Evolutionary conservation across 2,329 filamentous ascomycete genomes (phyloP).

Genomic region (Trichoderma endophyticum): DNA sequence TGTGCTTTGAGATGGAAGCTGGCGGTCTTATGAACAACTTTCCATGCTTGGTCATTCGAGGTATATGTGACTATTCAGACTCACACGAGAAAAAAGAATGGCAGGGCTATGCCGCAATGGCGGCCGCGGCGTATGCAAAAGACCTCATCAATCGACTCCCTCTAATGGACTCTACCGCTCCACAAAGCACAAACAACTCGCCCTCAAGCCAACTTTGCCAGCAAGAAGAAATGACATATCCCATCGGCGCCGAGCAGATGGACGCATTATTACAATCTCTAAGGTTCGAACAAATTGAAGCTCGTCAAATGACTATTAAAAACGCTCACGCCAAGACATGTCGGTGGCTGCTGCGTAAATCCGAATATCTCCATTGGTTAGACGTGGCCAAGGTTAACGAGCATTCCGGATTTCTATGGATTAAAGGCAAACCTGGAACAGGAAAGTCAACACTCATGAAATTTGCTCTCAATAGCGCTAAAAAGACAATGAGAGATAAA

Average conservation of each 20-base stretch:
- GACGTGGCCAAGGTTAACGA: background rate
- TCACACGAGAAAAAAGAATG: constrained; percentile 24
- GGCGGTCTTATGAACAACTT: constrained; percentile 29
- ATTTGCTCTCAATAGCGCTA: constrained; percentile 25
- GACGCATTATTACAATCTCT: constrained; percentile 30
- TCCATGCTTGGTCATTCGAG: constrained; percentile 33
- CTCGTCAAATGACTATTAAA: constrained; percentile 36
- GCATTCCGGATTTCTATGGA: constrained; percentile 44
- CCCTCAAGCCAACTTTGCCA: background rate
- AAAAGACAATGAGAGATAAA: background rate
- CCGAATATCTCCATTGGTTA: constrained; percentile 17
- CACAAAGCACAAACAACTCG: background rate
- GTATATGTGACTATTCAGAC: constrained; percentile 38
- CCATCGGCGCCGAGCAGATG: background rate
- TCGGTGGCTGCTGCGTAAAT: constrained; percentile 15
- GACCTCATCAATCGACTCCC: constrained; percentile 21
- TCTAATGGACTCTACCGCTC: background rate
- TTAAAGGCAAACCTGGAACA: constrained; percentile 44
- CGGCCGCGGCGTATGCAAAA: constrained; percentile 30
- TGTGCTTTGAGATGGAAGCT: constrained; percentile 21
- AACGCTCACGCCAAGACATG: constrained; percentile 32
- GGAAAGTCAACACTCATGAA: constrained; percentile 50
- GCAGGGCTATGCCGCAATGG: constrained; percentile 27
- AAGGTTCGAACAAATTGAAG: constrained; percentile 38
- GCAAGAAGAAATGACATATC: background rate